Percentiles rank a stretch among this genome's conserved stretches.
Conservation (phyloP, 768 basidiomycete species). For the Phaeolepiota aurea region DNA sequence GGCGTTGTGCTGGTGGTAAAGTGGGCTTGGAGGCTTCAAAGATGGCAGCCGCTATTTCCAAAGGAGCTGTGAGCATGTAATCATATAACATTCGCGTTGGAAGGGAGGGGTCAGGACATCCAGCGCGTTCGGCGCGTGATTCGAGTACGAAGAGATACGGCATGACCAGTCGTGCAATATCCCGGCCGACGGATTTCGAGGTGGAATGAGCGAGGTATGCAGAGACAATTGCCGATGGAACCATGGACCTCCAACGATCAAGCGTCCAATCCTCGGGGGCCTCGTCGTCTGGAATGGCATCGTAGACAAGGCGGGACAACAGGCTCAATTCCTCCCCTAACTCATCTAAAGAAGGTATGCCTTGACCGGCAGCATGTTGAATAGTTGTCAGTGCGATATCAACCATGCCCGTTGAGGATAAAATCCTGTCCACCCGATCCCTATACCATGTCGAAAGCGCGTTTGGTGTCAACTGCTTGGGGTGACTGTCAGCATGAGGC, state of each 20-base stretch:
- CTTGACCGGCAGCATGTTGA: conserved; percentile 81
- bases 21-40: conserved; percentile 94
- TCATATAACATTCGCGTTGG: conserved; percentile 61
- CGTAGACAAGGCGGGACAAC: conserved; percentile 82
- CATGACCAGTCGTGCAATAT: conserved; percentile 72
- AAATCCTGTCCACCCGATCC: conserved; percentile 49
- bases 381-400: conserved; percentile 72
- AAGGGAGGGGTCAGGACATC: conserved; percentile 59
- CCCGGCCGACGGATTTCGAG: conserved; percentile 50
- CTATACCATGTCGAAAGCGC: conserved; percentile 74
- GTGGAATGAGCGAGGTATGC: conserved; percentile 75
- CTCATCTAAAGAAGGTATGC: conserved; percentile 70
- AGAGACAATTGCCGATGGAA: conserved; percentile 52
- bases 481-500: not conserved
- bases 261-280: conserved; percentile 68
- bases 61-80: conserved; percentile 58
- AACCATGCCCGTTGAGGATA: conserved; percentile 63
- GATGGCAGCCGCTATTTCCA: conserved; percentile 63
- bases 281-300: conserved; percentile 44
- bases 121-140: conserved; percentile 75
- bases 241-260: conserved; percentile 60
- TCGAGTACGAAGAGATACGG: conserved; percentile 94
- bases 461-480: conserved; percentile 30
- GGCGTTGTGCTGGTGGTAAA: conserved; percentile 54
- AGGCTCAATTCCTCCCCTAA: conserved; percentile 89